phyloP scores from a whole-genome alignment of 805 yeast genomes.

The Metschnikowia rubicola region DNA sequence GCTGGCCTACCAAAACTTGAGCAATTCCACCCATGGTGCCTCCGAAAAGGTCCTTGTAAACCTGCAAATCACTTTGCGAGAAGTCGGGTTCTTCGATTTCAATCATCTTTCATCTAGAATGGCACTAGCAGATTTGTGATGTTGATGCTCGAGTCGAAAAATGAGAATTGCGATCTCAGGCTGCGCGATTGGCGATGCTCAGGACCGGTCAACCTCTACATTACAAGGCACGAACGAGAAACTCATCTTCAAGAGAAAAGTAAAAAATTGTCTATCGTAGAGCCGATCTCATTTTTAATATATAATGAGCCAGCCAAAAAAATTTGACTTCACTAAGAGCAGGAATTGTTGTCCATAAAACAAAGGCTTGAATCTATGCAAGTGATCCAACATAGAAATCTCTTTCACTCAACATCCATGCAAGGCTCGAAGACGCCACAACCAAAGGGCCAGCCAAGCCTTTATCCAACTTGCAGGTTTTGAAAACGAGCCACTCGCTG shows the following conservation, averaged over 20 bases:
- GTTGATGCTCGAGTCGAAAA: not conserved
- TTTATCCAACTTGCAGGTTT: conserved; percentile 78
- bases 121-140: not conserved
- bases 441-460: conserved; percentile 88
- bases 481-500: conserved; percentile 75
- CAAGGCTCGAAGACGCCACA: conserved; percentile 62
- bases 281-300: too few relatives aligned
- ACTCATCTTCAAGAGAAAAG: too few relatives aligned
- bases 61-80: conserved; percentile 37
- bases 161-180: conserved; percentile 1
- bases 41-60: conserved; percentile 75
- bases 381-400: conserved; percentile 49
- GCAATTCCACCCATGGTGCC: conserved; percentile 97
- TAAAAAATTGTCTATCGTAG: too few relatives aligned
- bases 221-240: too few relatives aligned
- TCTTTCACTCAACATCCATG: conserved; percentile 78
- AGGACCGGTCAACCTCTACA: too few relatives aligned
- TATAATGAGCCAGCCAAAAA: too few relatives aligned
- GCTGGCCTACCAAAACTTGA: conserved; percentile 94
- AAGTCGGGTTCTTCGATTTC: conserved; percentile 44
- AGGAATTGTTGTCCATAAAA: too few relatives aligned
- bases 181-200: not conserved
- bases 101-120: conserved; percentile 28
- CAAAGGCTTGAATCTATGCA: too few relatives aligned
- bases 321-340: too few relatives aligned